Conservation (phyloP, 495 filamentous ascomycete species). For the Bombardia bombarda region DNA sequence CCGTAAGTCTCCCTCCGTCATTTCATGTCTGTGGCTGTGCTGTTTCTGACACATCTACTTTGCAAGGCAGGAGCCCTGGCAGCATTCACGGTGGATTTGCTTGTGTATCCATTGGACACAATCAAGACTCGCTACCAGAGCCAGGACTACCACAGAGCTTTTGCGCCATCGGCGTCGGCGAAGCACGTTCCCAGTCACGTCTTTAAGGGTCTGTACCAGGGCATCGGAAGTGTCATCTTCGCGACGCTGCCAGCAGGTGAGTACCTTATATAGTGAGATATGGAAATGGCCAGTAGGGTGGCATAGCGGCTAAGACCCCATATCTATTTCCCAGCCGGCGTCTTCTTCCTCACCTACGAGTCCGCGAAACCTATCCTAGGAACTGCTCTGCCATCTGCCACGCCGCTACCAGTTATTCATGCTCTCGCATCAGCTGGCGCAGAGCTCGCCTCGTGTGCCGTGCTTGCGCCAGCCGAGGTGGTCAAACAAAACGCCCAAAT, state of each 20-base stretch:
- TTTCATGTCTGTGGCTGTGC: not conserved
- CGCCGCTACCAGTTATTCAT: slow-evolving; percentile 60
- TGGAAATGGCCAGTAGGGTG: too few species aligned
- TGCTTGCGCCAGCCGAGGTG: slow-evolving; percentile 84
- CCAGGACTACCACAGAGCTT: slow-evolving; percentile 51
- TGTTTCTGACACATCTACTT: not conserved
- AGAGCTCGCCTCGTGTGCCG: slow-evolving; percentile 74
- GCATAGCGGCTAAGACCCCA: too few species aligned
- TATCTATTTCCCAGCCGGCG: slow-evolving; percentile 49
- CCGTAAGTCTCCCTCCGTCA: not conserved
- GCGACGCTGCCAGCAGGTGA: slow-evolving; percentile 77
- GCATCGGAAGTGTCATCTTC: slow-evolving; percentile 79
- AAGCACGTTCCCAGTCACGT: slow-evolving; percentile 45
- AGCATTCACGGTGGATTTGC: slow-evolving; percentile 69
- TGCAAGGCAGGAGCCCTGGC: slow-evolving; percentile 72
- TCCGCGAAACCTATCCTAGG: slow-evolving; percentile 50
- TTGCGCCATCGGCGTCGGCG: slow-evolving; percentile 46
- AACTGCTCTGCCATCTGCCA: slow-evolving; percentile 22
- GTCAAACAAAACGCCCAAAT: slow-evolving; percentile 93
- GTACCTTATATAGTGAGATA: too few species aligned
- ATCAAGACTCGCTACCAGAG: slow-evolving; percentile 81
- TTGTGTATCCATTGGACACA: slow-evolving; percentile 79
- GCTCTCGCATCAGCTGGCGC: slow-evolving; percentile 62
- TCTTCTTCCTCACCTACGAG: slow-evolving; percentile 91
- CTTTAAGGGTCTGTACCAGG: slow-evolving; percentile 78